Evolutionary conservation across 2,329 filamentous ascomycete species (phyloP), one percentile per base, ranked within the genome.

Genomic region (Curvularia eragrostidis): DNA sequence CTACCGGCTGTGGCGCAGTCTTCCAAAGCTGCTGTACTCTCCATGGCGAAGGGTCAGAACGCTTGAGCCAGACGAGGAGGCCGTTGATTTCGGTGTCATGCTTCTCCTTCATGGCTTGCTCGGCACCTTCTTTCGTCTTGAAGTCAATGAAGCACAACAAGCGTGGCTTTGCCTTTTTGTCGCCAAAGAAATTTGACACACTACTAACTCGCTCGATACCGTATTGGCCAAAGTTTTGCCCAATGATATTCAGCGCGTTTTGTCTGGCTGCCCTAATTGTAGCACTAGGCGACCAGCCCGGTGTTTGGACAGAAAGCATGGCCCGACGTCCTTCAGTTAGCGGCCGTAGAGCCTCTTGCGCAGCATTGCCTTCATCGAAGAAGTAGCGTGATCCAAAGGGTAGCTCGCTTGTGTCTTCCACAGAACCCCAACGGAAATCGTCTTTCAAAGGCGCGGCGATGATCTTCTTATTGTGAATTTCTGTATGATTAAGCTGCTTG

Each of bases 71-170:
- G 1, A 66, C 50, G 15, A 42, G 46, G 8, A 50, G 56, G 7
- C 58, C 64, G 34, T 68, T 58, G 9, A 69, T 54, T n/a, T 63
- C 38, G 1, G 49, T 65, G 2, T 62, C 42, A 39, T 70, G 36
- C 5, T 66, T 41, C 1, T 64, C 59, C 7, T 51, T 30, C 1
- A 62, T 50, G 28, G 67, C 69, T 8, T 57, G 48, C 1, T 69
- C 62, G 1, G 67, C 67, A 30, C 64, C 67, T 10, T 65, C 54
- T 30, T 64, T 71, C 3, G 69, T 66, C n/a, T 28, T 42, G 32
- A 72, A 71, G 32, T 72, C 69, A 6, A 71, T 51, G 23, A 53
- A 48, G 50, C 61, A 60, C 9, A 71, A 36, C 39, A 66, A 42
- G n/a, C 59, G 62, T 12, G 60, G 59, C 1, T 48, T n/a, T 10